phyloP scores from a whole-genome alignment of 768 basidiomycete species.

The Heimioporus sp. region DNA sequence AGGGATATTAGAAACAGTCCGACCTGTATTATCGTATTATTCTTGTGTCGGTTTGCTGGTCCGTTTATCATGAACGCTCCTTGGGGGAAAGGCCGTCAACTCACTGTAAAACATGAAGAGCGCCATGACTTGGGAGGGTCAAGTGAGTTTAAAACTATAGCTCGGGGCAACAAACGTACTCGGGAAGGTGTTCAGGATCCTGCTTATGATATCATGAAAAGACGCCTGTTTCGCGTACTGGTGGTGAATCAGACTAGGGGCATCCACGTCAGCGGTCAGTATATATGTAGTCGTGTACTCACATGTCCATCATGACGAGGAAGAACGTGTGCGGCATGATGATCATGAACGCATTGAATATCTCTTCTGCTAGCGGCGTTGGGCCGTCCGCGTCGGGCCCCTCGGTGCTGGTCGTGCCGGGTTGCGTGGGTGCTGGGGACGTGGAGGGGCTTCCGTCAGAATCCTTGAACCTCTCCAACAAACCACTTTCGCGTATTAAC shows the following conservation, averaged over 20 bases:
- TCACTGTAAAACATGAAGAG: conserved; percentile 51
- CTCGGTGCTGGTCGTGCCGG: background rate
- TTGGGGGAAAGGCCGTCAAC: conserved; percentile 1
- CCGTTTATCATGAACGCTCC: conserved; percentile 3
- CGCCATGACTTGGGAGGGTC: conserved; percentile 54
- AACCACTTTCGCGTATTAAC: conserved; percentile 62
- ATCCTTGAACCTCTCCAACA: conserved; percentile 41
- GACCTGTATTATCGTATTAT: conserved; percentile 48
- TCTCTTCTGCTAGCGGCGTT: conserved; percentile 57
- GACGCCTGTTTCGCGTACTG: conserved; percentile 70
- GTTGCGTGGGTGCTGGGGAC: background rate
- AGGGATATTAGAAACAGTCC: conserved; percentile 59
- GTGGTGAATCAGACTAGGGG: conserved; percentile 64
- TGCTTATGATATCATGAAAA: conserved; percentile 46
- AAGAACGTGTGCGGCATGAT: conserved; percentile 76
- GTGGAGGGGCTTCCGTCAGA: conserved; percentile 2
- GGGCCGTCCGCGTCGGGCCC: conserved; percentile 32
- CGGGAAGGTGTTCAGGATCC: conserved; percentile 66
- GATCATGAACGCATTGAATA: conserved; percentile 61
- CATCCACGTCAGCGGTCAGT: conserved; percentile 1
- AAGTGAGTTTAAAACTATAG: conserved; percentile 1
- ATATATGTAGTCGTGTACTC: conserved; percentile 27
- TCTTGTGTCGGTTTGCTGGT: conserved; percentile 63
- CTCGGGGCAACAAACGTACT: conserved; percentile 46
- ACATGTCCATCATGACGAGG: conserved; percentile 85